Evolutionary conservation across 306 rosid species (phyloP).

Genomic region (Sechiopsis laciniata): DNA sequence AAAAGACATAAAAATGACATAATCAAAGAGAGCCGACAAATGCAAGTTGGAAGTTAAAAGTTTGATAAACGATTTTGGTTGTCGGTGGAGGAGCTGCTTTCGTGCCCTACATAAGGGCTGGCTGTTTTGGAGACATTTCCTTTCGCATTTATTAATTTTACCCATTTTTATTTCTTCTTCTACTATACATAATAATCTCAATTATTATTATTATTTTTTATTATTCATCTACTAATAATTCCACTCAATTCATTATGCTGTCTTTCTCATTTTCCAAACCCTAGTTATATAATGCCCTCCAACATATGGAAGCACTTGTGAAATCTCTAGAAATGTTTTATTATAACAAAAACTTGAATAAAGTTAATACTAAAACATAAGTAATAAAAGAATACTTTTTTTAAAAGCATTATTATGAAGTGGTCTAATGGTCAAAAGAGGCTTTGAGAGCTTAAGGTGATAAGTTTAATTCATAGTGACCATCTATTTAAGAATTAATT

Average conservation of each 20-base stretch:
- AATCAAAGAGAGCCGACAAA: not conserved
- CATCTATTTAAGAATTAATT: too few species aligned
- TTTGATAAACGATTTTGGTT: not conserved
- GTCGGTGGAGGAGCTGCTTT: not conserved
- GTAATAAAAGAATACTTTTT: too few species aligned
- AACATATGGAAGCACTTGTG: too few species aligned
- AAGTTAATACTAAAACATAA: too few species aligned
- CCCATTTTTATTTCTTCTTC: not conserved
- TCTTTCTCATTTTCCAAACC: not conserved
- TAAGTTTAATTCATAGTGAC: too few species aligned
- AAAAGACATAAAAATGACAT: not conserved
- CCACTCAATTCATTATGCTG: not conserved
- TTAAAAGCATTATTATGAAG: too few species aligned
- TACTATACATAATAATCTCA: not conserved
- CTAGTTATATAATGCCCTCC: not conserved
- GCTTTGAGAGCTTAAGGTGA: too few species aligned
- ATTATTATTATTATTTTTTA: not conserved
- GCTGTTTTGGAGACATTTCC: conserved; percentile 2
- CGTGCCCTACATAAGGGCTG: conserved; percentile 13
- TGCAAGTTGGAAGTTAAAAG: not conserved
- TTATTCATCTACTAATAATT: not conserved
- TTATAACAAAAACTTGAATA: too few species aligned
- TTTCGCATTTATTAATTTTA: conserved; percentile 8
- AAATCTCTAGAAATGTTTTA: too few species aligned
- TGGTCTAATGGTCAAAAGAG: too few species aligned